These are phyloP conservation scores for Colletotrichum horii DNA, from an alignment of 2,329 filamentous ascomycete species.

Conservation along the genomic window DNA sequence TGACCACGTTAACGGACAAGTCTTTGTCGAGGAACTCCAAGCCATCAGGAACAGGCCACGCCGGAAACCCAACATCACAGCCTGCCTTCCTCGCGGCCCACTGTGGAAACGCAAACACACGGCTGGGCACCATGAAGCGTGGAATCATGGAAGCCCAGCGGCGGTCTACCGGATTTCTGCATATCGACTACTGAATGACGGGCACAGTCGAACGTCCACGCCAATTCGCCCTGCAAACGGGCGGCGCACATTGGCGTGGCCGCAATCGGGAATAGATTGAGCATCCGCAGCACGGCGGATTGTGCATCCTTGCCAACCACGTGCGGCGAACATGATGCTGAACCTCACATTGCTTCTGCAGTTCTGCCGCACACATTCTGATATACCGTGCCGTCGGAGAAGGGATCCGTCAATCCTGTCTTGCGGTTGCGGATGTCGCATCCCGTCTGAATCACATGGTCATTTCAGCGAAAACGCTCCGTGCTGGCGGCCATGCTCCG, in stretches of 20 bases:
- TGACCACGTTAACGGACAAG: background rate
- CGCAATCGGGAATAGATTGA: background rate
- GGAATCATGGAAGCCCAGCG: background rate
- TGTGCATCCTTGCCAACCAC: conserved; percentile 15
- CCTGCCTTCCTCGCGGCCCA: background rate
- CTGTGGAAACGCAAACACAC: background rate
- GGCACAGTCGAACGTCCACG: background rate
- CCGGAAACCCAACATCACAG: background rate
- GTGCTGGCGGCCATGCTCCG: background rate
- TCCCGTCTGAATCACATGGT: background rate
- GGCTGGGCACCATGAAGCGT: background rate
- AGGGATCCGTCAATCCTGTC: background rate
- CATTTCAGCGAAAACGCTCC: background rate
- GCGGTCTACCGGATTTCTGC: background rate
- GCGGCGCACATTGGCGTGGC: background rate
- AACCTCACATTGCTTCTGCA: background rate
- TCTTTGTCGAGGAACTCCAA: background rate
- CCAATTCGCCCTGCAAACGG: conserved; percentile 8
- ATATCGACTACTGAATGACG: background rate
- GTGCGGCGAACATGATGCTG: background rate
- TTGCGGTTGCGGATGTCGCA: background rate
- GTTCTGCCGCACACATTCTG: background rate
- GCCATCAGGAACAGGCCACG: background rate
- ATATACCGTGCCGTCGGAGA: background rate
- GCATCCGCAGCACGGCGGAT: background rate